These are phyloP conservation scores for Mucor velutinosus DNA, from an alignment of 371 early-diverging fungal genomes.

Conservation along the genomic window DNA sequence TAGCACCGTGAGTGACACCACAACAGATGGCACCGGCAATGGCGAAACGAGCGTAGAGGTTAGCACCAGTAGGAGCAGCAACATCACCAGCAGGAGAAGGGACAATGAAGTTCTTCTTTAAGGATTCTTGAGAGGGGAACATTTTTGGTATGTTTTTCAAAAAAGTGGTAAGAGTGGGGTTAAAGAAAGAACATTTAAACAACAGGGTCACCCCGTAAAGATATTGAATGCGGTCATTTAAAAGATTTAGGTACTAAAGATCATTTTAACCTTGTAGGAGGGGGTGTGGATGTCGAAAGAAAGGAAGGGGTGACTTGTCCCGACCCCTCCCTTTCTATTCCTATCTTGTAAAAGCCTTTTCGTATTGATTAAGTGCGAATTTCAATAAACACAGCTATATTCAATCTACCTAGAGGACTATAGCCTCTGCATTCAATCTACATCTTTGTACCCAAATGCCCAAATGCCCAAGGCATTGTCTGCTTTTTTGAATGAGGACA, in stretches of 20 bases:
- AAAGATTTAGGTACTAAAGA: background rate
- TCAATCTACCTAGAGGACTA: background rate
- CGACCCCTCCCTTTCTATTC: background rate
- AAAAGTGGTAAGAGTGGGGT: slow-evolving; percentile 19
- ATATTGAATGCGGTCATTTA: background rate
- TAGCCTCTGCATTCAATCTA: background rate
- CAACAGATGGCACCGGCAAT: slow-evolving; percentile 78
- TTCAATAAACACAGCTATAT: background rate
- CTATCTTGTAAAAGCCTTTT: background rate
- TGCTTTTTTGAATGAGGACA: no score
- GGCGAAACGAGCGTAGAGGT: slow-evolving; percentile 74
- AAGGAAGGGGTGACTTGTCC: slow-evolving; percentile 2
- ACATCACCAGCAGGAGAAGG: slow-evolving; percentile 52
- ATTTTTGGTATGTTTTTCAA: slow-evolving; percentile 19
- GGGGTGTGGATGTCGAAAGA: background rate
- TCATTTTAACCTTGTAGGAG: background rate
- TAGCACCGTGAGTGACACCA: slow-evolving; percentile 75
- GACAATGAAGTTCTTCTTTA: slow-evolving; percentile 50
- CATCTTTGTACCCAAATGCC: background rate
- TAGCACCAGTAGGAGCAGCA: slow-evolving; percentile 59
- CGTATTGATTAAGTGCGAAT: background rate
- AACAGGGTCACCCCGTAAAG: slow-evolving; percentile 19
- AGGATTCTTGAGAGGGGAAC: slow-evolving; percentile 47
- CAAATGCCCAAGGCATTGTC: no score
- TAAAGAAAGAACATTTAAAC: slow-evolving; percentile 11